Percentiles rank a stretch among this genome's conserved stretches.
Evolutionary conservation across 176 grass and related monocot genomes (phyloP).

Genomic region (Musa troglodytarum): DNA sequence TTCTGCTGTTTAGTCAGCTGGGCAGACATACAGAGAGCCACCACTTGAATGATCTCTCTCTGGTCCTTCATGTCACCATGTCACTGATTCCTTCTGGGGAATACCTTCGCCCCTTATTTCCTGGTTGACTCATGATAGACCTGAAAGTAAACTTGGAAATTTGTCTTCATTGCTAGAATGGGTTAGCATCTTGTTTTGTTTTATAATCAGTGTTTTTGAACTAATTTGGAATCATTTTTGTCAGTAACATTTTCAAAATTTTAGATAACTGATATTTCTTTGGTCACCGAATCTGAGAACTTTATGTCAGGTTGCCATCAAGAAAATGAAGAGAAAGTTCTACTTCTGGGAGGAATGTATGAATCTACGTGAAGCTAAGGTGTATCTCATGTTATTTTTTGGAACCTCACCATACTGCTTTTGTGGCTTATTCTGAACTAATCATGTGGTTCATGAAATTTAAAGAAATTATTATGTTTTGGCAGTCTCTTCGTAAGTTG

Average conservation of each 20-base stretch:
- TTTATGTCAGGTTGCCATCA: constrained; percentile 69
- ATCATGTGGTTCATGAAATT: not conserved
- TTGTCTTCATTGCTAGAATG: not conserved
- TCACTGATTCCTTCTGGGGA: not conserved
- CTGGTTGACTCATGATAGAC: not conserved
- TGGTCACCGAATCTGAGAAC: not conserved
- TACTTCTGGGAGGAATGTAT: constrained; percentile 66
- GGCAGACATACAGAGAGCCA: not conserved
- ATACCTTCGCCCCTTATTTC: not conserved
- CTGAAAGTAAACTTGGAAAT: not conserved
- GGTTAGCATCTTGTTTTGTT: not conserved
- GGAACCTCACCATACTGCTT: not conserved
- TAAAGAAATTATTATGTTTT: constrained; percentile 24
- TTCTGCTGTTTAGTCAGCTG: not conserved
- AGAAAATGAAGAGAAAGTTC: constrained; percentile 97
- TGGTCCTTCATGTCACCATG: not conserved
- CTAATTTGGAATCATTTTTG: too few relatives aligned
- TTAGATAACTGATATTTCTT: not conserved
- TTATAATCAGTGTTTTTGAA: too few relatives aligned
- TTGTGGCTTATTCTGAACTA: not conserved
- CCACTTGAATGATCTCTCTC: not conserved
- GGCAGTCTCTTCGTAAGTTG: constrained; percentile 68
- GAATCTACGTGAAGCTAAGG: constrained; percentile 78
- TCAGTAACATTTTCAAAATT: not conserved
- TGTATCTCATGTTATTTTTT: constrained; percentile 23